phyloP scores from a whole-genome alignment of 768 basidiomycete species.

The Lentinula guzmanii region DNA sequence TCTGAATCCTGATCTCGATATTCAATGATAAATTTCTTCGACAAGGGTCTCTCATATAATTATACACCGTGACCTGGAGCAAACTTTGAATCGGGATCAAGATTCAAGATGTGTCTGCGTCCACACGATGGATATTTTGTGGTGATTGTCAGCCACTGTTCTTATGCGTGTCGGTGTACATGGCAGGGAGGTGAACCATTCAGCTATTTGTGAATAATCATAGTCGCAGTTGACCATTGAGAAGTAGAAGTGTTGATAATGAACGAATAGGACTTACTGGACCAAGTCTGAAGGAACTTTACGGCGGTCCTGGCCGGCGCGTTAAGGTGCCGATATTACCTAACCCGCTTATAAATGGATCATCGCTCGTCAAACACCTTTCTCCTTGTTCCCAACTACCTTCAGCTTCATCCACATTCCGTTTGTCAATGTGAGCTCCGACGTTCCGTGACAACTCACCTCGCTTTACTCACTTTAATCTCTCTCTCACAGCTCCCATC shows the following conservation, averaged over 20 bases:
- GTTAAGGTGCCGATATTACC: neutral
- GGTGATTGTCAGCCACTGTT: no score
- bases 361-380: no score
- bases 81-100: neutral
- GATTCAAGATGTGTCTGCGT: neutral
- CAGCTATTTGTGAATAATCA: no score
- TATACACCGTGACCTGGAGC: no score
- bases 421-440: neutral
- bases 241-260: no score
- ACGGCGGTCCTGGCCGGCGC: neutral
- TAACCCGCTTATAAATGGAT: neutral
- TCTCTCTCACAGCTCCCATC: neutral
- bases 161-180: no score
- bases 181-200: no score
- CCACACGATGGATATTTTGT: neutral
- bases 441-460: neutral
- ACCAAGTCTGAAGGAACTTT: no score
- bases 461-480: neutral
- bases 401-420: neutral
- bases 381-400: slow-evolving; percentile 1
- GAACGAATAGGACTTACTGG: neutral
- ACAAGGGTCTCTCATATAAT: no score
- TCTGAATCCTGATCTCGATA: no score
- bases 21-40: no score
- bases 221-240: no score